Evolutionary conservation across 257 asterid species (phyloP), one percentile per base, ranked within the genome.

Genomic region (Leonotis leonurus): DNA sequence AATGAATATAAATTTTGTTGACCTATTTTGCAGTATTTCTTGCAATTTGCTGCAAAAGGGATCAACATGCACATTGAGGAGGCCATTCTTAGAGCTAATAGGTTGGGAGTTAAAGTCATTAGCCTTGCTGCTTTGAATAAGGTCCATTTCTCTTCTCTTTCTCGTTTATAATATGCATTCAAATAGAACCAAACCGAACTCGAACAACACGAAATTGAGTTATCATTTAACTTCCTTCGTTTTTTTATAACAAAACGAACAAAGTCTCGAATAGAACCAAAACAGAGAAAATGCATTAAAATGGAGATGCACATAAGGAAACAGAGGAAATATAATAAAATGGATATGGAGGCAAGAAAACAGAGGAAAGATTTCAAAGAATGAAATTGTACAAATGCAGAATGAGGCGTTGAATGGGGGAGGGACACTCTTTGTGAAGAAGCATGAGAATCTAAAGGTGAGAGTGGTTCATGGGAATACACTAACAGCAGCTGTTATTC

Each of bases 61-160:
- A 89, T 93, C 65, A 93, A 93, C 60, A 56, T 83, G 40, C 87
- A 71, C 10, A 93, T 93, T 25, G 99, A 93, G 56, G 84, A 82
- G 27, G 96, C 99, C 7, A 93, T 93, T 61, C 91, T 89, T 50
- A 79, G 88, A 60, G 97, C 97, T 26, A 58, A 93, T 49, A 80
- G 75, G 62, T 71, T 89, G 79, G 99, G 99, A 35, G 95, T 93
- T 22, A 89, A 93, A 70, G 99, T 93, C 6, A 87, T 93, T 55
- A 89, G 99, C 77, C 95, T 93, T 66, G 99, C 99, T 43, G 97
- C 99, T 22, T 65, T 93, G 11, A 92, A 92, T 72, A 92, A 92
- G 99, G 99, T 90, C 14, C n/a, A 16, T 30, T 44, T 11, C 3
- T 9, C 1, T 11, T 32, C 36, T 36, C 41, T 36, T 5, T 36